These are phyloP conservation scores for Grigorovia transvaalensis DNA, from an alignment of 805 yeast species.

Conservation along the genomic window DNA sequence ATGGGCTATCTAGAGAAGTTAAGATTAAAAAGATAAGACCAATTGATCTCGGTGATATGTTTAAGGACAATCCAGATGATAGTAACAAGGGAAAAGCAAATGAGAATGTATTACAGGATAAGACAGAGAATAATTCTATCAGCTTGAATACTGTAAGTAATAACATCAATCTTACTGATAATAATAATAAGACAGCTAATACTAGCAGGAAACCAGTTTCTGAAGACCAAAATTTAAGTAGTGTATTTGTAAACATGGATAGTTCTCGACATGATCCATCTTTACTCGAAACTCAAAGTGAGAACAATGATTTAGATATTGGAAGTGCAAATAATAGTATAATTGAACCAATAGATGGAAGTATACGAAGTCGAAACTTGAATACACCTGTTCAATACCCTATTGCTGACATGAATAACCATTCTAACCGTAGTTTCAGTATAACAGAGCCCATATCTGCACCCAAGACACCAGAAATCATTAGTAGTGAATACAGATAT, in stretches of 20 bases:
- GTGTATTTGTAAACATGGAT: background rate
- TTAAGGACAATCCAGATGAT: background rate
- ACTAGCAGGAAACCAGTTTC: background rate
- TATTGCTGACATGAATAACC: background rate
- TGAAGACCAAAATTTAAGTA: background rate
- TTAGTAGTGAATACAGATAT: background rate
- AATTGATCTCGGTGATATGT: constrained; percentile 5
- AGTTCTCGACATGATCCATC: background rate
- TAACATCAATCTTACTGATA: background rate
- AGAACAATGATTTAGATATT: background rate
- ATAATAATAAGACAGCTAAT: background rate
- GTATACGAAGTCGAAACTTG: background rate
- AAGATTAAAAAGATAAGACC: constrained; percentile 14
- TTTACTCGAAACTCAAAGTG: background rate
- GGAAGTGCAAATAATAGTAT: background rate
- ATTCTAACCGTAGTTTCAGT: background rate
- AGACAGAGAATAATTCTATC: background rate
- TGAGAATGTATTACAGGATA: no score
- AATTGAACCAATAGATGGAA: background rate
- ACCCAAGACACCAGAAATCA: background rate
- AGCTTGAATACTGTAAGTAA: background rate
- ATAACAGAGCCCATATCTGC: background rate
- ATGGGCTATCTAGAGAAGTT: constrained; percentile 3
- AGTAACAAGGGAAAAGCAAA: background rate
- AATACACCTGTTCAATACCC: background rate